A percentile compares a stretch with the other conserved stretches of the same genome.
phyloP scores from a whole-genome alignment of 768 basidiomycete genomes.

The Pulveroboletus sp. region DNA sequence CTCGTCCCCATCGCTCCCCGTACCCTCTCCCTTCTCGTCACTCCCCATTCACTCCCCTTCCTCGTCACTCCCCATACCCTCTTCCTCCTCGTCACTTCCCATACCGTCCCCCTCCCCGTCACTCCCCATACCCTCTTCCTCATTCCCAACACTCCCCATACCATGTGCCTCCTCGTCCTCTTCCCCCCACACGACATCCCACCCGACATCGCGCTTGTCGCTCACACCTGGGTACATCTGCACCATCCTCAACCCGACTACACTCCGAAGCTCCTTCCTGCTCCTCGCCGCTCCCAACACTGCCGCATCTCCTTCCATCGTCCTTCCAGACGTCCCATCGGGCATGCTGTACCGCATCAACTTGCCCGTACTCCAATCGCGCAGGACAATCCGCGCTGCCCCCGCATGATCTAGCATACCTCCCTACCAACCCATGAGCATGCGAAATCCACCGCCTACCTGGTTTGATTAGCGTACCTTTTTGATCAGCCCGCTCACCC shows the following conservation, averaged over 20 bases:
- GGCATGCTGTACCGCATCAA: constrained; percentile 71
- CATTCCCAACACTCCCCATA: too few relatives aligned
- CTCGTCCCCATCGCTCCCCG: constrained; percentile 28
- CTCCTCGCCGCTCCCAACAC: constrained; percentile 46
- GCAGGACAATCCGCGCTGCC: constrained; percentile 73
- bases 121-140: too few relatives aligned
- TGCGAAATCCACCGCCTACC: background rate
- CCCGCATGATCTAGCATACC: constrained; percentile 67
- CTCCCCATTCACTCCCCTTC: constrained; percentile 32
- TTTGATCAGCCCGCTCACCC: constrained; percentile 68
- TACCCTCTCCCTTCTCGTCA: too few relatives aligned
- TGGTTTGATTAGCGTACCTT: constrained; percentile 45
- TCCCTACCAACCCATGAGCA: constrained; percentile 41
- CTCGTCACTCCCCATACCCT: too few relatives aligned
- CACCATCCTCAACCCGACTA: constrained; percentile 49
- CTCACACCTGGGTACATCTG: constrained; percentile 39
- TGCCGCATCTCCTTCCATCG: constrained; percentile 38
- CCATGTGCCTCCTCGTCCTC: constrained; percentile 31
- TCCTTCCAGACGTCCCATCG: constrained; percentile 20
- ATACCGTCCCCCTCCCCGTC: too few relatives aligned
- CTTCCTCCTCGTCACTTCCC: too few relatives aligned
- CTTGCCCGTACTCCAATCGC: constrained; percentile 78
- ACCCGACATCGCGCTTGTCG: constrained; percentile 40
- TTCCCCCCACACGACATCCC: constrained; percentile 35
- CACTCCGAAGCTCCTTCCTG: constrained; percentile 66